A percentile compares a stretch with the other conserved stretches of the same genome.
Evolutionary conservation across 148 eudicot genomes (phyloP).

Genomic region (Mesembryanthemum crystallinum): DNA sequence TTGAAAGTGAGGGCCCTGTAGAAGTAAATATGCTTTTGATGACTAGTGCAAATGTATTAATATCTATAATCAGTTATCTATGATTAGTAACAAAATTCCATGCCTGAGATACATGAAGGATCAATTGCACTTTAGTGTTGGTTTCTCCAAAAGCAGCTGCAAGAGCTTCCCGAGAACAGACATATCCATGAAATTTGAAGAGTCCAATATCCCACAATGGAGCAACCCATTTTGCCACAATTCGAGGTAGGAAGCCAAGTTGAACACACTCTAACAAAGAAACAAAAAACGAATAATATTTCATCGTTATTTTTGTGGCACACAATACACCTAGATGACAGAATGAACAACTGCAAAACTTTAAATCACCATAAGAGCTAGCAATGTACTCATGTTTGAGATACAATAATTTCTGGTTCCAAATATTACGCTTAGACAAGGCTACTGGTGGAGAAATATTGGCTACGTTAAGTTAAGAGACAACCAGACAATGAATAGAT

Average conservation of each 20-base stretch:
- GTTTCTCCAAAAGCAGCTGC: slow-evolving; percentile 78
- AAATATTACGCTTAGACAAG: background rate
- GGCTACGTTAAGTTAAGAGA: background rate
- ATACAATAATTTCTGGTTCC: background rate
- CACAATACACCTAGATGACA: background rate
- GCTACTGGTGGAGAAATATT: background rate
- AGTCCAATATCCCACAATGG: slow-evolving; percentile 73
- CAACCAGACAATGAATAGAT: background rate
- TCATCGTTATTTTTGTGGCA: background rate
- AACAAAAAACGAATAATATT: slow-evolving; percentile 12
- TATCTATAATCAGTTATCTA: slow-evolving; percentile 10
- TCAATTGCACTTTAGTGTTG: slow-evolving; percentile 54
- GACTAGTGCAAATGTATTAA: slow-evolving; percentile 3
- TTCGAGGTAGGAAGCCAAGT: slow-evolving; percentile 84
- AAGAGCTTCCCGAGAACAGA: slow-evolving; percentile 68
- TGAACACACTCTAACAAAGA: slow-evolving; percentile 60
- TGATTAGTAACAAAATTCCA: slow-evolving; percentile 22
- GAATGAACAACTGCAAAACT: background rate
- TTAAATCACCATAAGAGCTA: background rate
- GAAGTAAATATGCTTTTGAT: slow-evolving; percentile 15
- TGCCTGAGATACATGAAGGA: slow-evolving; percentile 64
- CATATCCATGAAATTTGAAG: slow-evolving; percentile 62
- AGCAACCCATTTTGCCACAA: slow-evolving; percentile 84
- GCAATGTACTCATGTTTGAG: background rate
- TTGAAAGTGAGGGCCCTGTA: slow-evolving; percentile 68